phyloP scores from a whole-genome alignment of 1,139 yeast genomes.

The Saccharomyces hybrid region DNA sequence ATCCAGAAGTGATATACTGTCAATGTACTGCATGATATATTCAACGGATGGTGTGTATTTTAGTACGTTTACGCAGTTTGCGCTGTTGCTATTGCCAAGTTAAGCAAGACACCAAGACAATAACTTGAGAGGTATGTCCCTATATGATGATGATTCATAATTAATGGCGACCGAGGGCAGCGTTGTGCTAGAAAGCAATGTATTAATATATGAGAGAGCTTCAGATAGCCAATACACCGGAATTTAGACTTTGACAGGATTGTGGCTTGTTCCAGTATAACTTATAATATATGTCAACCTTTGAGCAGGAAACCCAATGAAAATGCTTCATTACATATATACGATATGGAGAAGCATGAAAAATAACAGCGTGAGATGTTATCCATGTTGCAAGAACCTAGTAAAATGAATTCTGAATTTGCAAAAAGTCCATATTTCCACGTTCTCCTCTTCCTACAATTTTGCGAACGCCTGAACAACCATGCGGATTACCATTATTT shows the following conservation, averaged over 20 bases:
- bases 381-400: background rate
- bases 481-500: background rate
- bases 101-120: background rate
- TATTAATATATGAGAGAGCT: background rate
- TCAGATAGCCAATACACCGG: background rate
- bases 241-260: background rate
- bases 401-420: background rate
- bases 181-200: background rate
- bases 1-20: background rate
- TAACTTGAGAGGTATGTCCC: slow-evolving; percentile 1
- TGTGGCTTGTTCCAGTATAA: background rate
- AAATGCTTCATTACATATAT: background rate
- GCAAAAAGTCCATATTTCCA: background rate
- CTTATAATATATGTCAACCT: background rate
- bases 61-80: background rate
- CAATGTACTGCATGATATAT: background rate
- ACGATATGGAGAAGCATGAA: background rate
- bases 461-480: background rate
- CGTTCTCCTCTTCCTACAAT: background rate
- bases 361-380: background rate
- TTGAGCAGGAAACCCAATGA: background rate
- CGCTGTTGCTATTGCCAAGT: background rate
- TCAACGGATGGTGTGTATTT: background rate
- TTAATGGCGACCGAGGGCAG: background rate
- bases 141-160: background rate